Percentiles rank a stretch among this genome's conserved stretches.
Evolutionary conservation across 2,329 filamentous ascomycete genomes (phyloP).

Genomic region (Didymella segeticola): DNA sequence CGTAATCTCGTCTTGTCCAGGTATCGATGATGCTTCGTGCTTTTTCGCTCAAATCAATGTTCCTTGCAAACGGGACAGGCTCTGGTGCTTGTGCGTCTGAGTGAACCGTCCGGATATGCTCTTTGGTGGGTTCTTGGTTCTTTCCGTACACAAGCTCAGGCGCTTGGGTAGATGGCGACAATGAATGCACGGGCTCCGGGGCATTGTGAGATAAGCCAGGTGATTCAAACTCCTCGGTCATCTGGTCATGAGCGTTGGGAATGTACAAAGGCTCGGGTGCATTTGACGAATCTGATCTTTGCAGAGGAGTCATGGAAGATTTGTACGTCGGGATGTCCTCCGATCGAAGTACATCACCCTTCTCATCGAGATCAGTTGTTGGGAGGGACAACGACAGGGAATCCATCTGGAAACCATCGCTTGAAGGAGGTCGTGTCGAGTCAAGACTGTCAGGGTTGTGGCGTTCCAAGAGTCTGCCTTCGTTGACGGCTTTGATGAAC

Average conservation of each 20-base stretch:
- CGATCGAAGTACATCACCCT: neutral
- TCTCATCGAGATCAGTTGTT: neutral
- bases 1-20: constrained; percentile 25
- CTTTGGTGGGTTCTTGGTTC: neutral
- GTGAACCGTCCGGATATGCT: neutral
- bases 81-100: neutral
- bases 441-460: constrained; percentile 10
- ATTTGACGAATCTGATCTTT: constrained; percentile 7
- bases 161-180: neutral
- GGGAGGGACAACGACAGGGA: neutral
- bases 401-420: neutral
- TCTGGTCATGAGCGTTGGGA: neutral
- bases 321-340: neutral
- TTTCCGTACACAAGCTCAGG: neutral
- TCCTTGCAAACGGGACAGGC: neutral
- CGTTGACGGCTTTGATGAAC: constrained; percentile 41
- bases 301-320: neutral
- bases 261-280: constrained; percentile 7
- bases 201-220: neutral
- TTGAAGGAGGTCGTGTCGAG: constrained; percentile 15
- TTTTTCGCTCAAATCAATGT: neutral
- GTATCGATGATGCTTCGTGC: neutral
- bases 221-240: neutral
- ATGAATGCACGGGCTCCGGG: neutral
- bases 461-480: constrained; percentile 35